phyloP scores from a whole-genome alignment of 1,139 yeast genomes.

The Pichia sp. region DNA sequence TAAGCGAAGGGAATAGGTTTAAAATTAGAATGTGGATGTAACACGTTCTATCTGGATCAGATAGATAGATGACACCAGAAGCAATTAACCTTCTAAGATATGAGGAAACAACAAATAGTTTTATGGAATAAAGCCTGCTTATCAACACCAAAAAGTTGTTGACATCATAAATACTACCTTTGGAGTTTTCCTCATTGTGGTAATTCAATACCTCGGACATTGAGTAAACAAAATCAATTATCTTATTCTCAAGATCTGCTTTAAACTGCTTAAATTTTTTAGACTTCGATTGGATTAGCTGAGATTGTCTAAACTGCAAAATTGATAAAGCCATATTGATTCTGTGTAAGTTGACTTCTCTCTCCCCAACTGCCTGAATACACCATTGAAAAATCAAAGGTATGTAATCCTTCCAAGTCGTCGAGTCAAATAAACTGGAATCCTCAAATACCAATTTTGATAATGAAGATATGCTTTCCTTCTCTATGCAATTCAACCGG shows the following conservation, averaged over 20 bases:
- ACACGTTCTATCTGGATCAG: conserved; percentile 34
- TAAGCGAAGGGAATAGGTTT: conserved; percentile 50
- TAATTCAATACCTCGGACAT: conserved; percentile 29
- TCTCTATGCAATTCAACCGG: conserved; percentile 23
- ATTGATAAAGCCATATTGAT: conserved; percentile 30
- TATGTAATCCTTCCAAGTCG: conserved; percentile 41
- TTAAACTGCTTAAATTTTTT: conserved; percentile 33
- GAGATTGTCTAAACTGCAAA: conserved; percentile 22
- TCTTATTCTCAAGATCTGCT: conserved; percentile 43
- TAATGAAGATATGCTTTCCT: conserved; percentile 18
- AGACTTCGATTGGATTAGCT: conserved; percentile 26
- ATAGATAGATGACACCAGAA: conserved; percentile 68
- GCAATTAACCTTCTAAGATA: conserved; percentile 77
- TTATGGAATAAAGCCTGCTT: conserved; percentile 49
- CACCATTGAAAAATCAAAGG: conserved; percentile 47
- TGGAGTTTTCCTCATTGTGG: conserved; percentile 8
- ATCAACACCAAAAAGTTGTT: conserved; percentile 47
- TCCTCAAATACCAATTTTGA: conserved; percentile 27
- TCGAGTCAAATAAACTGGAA: conserved; percentile 15
- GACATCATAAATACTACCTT: conserved; percentile 28
- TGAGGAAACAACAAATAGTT: conserved; percentile 56
- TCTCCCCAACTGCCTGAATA: conserved; percentile 39
- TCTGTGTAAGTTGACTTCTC: conserved; percentile 21
- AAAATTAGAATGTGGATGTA: conserved; percentile 48
- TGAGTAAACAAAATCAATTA: conserved; percentile 37